phyloP scores from a whole-genome alignment of 2,329 filamentous ascomycete genomes.

The Eutypella sp. region DNA sequence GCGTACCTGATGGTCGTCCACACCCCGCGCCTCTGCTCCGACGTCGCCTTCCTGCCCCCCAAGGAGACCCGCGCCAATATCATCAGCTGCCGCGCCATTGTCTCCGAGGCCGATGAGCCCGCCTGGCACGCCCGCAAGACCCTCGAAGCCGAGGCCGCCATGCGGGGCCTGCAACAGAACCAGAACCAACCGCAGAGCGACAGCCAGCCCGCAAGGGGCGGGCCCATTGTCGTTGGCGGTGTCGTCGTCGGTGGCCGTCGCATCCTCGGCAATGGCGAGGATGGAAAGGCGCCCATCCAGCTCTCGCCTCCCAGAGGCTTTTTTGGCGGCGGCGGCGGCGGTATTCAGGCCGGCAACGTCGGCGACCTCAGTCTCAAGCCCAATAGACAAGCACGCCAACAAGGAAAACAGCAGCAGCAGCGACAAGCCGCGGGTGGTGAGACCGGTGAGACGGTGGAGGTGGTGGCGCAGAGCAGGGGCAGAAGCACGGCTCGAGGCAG shows the following conservation, averaged over 20 bases:
- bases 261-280: conserved; percentile 42
- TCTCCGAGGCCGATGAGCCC: conserved; percentile 47
- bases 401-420: conserved; percentile 15
- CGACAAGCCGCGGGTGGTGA: conserved; percentile 9
- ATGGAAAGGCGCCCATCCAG: conserved; percentile 41
- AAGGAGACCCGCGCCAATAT: conserved; percentile 70
- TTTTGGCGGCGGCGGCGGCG: conserved; percentile 11
- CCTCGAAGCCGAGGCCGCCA: conserved; percentile 32
- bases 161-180: conserved; percentile 27
- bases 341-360: conserved; percentile 2
- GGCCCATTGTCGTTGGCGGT: conserved; percentile 43
- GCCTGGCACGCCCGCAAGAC: conserved; percentile 33
- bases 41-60: conserved; percentile 80
- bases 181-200: too few relatives aligned
- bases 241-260: conserved; percentile 48
- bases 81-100: conserved; percentile 71
- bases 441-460: conserved; percentile 31
- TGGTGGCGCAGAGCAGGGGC: conserved; percentile 40
- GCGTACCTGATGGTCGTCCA: conserved; percentile 91
- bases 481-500: too few relatives aligned
- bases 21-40: conserved; percentile 81
- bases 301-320: conserved; percentile 42
- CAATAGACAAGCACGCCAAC: not conserved
- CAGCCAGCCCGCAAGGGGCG: conserved; percentile 14
- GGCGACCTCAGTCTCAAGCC: too few relatives aligned